Percentiles rank a stretch among this genome's conserved stretches.
These are phyloP conservation scores for Saxispiralis lemnorum DNA, from an alignment of 495 filamentous ascomycete genomes.

Conservation along the genomic window DNA sequence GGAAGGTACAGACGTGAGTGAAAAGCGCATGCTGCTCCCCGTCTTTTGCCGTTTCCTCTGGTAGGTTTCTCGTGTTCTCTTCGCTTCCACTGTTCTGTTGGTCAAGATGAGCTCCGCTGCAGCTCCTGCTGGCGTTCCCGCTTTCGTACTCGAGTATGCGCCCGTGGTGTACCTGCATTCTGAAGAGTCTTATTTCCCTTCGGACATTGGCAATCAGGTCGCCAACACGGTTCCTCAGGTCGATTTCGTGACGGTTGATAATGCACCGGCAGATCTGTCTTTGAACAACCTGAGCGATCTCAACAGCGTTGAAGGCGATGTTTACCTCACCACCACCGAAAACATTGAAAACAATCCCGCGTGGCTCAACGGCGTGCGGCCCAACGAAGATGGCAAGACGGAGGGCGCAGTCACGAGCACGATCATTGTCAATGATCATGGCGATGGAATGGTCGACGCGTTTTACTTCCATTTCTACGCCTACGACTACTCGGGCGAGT, in stretches of 20 bases:
- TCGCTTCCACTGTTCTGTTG: no score
- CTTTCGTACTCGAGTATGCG: conserved; percentile 2
- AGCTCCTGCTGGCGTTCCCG: conserved; percentile 6
- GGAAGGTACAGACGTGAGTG: no score
- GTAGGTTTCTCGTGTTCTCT: no score
- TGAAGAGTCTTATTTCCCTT: conserved; percentile 30
- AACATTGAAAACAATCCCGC: conserved; percentile 34
- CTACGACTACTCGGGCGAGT: conserved; percentile 32
- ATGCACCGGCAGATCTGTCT: conserved; percentile 30
- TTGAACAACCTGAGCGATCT: conserved; percentile 35
- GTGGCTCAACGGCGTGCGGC: conserved; percentile 32
- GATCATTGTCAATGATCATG: conserved; percentile 41
- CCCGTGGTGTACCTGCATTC: conserved; percentile 4
- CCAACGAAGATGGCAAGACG: conserved; percentile 32
- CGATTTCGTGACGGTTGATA: conserved; percentile 31
- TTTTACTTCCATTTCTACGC: conserved; percentile 58
- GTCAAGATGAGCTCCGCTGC: no score
- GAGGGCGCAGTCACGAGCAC: conserved; percentile 29
- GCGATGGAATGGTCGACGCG: conserved; percentile 37
- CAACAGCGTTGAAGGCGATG: conserved; percentile 21
- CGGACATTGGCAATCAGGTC: conserved; percentile 40
- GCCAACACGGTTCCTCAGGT: conserved; percentile 35
- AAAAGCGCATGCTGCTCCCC: no score
- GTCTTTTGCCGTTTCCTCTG: no score
- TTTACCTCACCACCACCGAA: conserved; percentile 43